Conservation (phyloP, 2,329 filamentous ascomycete genomes). For the Diaporthe aspalathi region DNA sequence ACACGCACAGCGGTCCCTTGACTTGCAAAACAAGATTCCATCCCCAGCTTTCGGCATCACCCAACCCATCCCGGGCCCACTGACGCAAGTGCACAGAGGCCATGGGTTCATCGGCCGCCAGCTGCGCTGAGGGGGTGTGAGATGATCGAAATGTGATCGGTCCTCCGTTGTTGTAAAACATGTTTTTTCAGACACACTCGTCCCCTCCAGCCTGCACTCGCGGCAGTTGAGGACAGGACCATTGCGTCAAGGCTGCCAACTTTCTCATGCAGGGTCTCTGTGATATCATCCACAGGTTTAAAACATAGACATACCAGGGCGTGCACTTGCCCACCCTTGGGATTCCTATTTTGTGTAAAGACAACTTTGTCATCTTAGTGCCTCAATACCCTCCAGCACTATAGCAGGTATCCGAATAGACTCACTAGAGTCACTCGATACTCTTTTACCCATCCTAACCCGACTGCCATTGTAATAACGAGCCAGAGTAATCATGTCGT, state of each 20-base stretch:
- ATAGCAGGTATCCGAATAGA: slow-evolving; percentile 2
- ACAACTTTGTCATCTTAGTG: slow-evolving; percentile 16
- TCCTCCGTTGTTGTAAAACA: slow-evolving; percentile 28
- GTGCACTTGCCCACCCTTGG: slow-evolving; percentile 21
- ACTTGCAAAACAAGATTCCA: slow-evolving; percentile 37
- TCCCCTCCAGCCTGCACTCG: slow-evolving; percentile 1
- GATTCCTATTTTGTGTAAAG: slow-evolving; percentile 17
- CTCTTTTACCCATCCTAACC: neutral
- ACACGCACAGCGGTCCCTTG: slow-evolving; percentile 24
- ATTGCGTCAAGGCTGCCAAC: slow-evolving; percentile 41
- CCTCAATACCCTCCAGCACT: neutral
- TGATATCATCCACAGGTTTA: slow-evolving; percentile 30
- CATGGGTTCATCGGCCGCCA: slow-evolving; percentile 14
- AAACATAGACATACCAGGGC: slow-evolving; percentile 38
- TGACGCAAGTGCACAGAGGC: slow-evolving; percentile 35
- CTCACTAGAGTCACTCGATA: slow-evolving; percentile 19
- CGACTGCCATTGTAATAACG: slow-evolving; percentile 1
- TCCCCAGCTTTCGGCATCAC: slow-evolving; percentile 18
- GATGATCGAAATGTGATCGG: slow-evolving; percentile 25
- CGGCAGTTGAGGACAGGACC: slow-evolving; percentile 1
- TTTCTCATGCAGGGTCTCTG: slow-evolving; percentile 37
- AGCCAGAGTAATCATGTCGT: slow-evolving; percentile 36
- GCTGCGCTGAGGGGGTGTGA: slow-evolving; percentile 15
- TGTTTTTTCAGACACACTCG: slow-evolving; percentile 25
- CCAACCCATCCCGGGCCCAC: slow-evolving; percentile 16